Evolutionary conservation across 2,329 filamentous ascomycete species (phyloP).

Genomic region (Simplicillium aogashimaense): DNA sequence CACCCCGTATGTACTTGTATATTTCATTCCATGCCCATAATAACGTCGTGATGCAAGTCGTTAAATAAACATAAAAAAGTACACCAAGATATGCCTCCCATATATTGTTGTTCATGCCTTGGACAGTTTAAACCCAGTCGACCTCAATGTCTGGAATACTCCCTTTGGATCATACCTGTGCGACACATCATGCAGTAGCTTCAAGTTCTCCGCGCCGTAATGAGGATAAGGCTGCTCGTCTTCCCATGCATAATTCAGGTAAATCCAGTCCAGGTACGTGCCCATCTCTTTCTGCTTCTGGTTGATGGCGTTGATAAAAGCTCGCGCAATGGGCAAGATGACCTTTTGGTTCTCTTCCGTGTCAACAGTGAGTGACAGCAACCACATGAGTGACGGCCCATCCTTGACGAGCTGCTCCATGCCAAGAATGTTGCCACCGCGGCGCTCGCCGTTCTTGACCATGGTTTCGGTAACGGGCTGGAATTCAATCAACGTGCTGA

Average conservation of each 20-base stretch:
- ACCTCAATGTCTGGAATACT: not conserved
- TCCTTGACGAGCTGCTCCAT: slow-evolving; percentile 22
- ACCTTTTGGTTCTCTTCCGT: slow-evolving; percentile 22
- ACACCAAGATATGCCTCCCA: too few relatives aligned
- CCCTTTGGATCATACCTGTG: slow-evolving; percentile 20
- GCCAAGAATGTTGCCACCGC: slow-evolving; percentile 21
- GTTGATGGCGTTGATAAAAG: slow-evolving; percentile 15
- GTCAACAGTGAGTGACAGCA: slow-evolving; percentile 26
- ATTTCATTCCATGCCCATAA: too few relatives aligned
- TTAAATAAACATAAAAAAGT: too few relatives aligned
- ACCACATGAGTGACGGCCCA: slow-evolving; percentile 24
- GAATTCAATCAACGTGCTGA: slow-evolving; percentile 18
- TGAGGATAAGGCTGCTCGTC: slow-evolving; percentile 25
- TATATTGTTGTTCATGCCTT: not conserved
- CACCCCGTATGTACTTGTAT: too few relatives aligned
- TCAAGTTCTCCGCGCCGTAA: slow-evolving; percentile 25
- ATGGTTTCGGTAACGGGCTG: slow-evolving; percentile 20
- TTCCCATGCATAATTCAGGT: slow-evolving; percentile 31
- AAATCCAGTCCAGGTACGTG: slow-evolving; percentile 23
- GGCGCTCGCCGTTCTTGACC: slow-evolving; percentile 11
- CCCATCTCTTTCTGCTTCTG: slow-evolving; percentile 15
- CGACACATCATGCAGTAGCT: slow-evolving; percentile 16
- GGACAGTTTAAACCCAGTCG: not conserved
- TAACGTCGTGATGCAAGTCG: too few relatives aligned
- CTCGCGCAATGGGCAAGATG: slow-evolving; percentile 17